A percentile compares a stretch with the other conserved stretches of the same genome.
These are phyloP conservation scores for Fusarium protoensiforme DNA, from an alignment of 2,329 filamentous ascomycete genomes.

Conservation along the genomic window DNA sequence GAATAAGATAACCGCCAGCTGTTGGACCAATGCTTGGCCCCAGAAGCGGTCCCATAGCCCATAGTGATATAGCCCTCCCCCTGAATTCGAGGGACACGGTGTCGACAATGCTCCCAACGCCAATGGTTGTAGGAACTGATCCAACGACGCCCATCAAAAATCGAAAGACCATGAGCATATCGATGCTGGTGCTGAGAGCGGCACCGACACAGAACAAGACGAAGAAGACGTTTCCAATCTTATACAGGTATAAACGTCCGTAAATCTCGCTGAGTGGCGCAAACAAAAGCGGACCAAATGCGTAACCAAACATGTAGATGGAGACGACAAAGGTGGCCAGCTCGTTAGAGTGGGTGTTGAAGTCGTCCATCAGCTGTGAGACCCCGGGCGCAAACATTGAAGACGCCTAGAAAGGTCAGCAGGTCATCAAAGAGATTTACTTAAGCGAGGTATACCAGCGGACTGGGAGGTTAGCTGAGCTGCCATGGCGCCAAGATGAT, in stretches of 20 bases:
- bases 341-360: neutral
- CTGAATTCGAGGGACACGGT: neutral
- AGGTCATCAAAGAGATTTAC: neutral
- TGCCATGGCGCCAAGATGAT: neutral
- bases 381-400: neutral
- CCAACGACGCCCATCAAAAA: neutral
- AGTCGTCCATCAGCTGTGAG: neutral
- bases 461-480: neutral
- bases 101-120: neutral
- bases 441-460: neutral
- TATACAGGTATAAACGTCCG: neutral
- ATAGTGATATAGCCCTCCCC: neutral
- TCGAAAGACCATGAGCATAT: neutral
- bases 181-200: neutral
- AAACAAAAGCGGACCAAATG: neutral
- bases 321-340: neutral
- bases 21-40: neutral
- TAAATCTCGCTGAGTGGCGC: neutral
- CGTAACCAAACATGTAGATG: neutral
- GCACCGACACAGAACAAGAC: neutral
- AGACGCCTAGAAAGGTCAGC: neutral
- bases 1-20: neutral
- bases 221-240: neutral
- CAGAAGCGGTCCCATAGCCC: neutral
- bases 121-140: neutral